phyloP scores from a whole-genome alignment of 2,329 filamentous ascomycete genomes.

The Orbilia javanica region DNA sequence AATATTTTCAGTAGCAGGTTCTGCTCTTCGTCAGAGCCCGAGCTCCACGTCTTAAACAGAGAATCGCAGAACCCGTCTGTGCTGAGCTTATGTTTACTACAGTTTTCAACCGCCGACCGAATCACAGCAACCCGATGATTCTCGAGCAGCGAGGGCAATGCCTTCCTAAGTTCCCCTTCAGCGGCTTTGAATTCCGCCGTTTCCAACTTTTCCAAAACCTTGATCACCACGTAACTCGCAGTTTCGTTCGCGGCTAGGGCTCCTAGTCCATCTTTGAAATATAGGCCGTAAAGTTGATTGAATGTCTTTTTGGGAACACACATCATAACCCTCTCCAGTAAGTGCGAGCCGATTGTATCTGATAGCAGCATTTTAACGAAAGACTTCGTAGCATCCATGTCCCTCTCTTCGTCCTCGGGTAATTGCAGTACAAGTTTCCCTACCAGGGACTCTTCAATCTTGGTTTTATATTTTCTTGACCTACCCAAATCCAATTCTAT shows the following conservation, averaged over 20 bases:
- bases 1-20: constrained; percentile 73
- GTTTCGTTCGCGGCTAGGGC: constrained; percentile 89
- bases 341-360: constrained; percentile 87
- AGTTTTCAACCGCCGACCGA: constrained; percentile 85
- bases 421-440: constrained; percentile 77
- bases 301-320: constrained; percentile 88
- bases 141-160: constrained; percentile 79
- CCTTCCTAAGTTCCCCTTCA: constrained; percentile 77
- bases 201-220: constrained; percentile 83
- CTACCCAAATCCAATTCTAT: constrained; percentile 85
- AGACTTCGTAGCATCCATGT: constrained; percentile 76
- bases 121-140: constrained; percentile 83
- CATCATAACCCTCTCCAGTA: constrained; percentile 87
- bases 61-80: constrained; percentile 67
- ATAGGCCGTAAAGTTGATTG: constrained; percentile 83
- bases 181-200: constrained; percentile 85
- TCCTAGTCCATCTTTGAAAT: constrained; percentile 83
- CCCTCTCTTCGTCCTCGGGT: constrained; percentile 80
- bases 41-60: constrained; percentile 71
- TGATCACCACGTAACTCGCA: constrained; percentile 86
- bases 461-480: constrained; percentile 76
- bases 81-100: constrained; percentile 75
- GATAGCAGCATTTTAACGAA: constrained; percentile 91
- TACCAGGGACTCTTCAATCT: constrained; percentile 74
- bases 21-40: constrained; percentile 64